A percentile compares a stretch with the other conserved stretches of the same genome.
These are phyloP conservation scores for Eucalyptus cladocalyx DNA, from an alignment of 345 rosid species.

Conservation along the genomic window DNA sequence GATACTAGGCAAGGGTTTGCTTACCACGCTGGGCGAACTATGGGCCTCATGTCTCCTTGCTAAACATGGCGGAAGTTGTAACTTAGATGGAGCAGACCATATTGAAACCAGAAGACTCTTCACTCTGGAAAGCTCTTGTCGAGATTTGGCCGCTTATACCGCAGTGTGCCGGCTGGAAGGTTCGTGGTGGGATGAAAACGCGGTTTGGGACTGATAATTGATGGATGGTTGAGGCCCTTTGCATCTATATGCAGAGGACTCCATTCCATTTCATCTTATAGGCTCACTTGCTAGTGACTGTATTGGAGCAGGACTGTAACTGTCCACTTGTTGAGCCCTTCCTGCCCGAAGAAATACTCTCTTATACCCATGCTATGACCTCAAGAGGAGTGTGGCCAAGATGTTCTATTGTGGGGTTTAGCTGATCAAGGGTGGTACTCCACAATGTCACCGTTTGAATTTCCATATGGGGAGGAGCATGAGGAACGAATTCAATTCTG, in stretches of 20 bases:
- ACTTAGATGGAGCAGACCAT: neutral
- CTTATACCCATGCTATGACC: neutral
- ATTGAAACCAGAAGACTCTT: neutral
- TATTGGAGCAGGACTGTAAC: neutral
- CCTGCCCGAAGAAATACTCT: neutral
- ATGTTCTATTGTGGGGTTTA: neutral
- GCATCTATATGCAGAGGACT: neutral
- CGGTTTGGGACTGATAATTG: neutral
- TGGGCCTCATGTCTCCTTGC: neutral
- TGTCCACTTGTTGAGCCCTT: neutral
- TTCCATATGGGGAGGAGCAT: neutral
- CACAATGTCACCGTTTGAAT: neutral
- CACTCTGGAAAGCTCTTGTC: neutral
- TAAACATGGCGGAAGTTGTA: neutral
- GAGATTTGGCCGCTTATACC: neutral
- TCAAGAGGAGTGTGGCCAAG: neutral
- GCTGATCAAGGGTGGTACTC: neutral
- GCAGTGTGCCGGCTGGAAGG: neutral
- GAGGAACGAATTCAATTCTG: neutral
- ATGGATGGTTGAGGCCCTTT: neutral
- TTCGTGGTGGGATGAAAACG: accelerated
- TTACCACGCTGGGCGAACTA: neutral
- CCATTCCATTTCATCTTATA: neutral
- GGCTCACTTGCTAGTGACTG: neutral
- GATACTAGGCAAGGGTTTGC: neutral